Conservation (phyloP, 2,329 filamentous ascomycete genomes). For the Aureobasidium sp. region DNA sequence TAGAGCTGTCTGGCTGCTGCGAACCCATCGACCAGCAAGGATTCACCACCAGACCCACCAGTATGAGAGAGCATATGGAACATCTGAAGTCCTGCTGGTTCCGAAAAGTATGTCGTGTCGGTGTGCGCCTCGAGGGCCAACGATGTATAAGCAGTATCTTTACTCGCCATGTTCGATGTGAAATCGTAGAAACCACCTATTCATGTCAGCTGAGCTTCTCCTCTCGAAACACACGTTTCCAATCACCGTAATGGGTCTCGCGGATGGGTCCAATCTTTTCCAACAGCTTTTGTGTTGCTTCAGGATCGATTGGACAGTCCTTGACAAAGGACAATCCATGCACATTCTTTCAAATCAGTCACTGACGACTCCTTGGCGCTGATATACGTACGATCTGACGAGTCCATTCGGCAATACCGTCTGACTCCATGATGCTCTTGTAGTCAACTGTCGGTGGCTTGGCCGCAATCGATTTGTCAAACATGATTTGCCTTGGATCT, state of each 20-base stretch:
- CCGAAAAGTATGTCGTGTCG: constrained; percentile 92
- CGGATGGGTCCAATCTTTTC: constrained; percentile 80
- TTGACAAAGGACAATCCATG: constrained; percentile 74
- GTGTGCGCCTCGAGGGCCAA: constrained; percentile 78
- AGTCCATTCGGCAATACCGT: constrained; percentile 15
- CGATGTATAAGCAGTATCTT: constrained; percentile 62
- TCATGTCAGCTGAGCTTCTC: neutral
- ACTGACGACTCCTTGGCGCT: neutral
- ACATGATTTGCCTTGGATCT: neutral
- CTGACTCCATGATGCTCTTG: constrained; percentile 6
- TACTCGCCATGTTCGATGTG: constrained; percentile 66
- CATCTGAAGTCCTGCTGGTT: constrained; percentile 83
- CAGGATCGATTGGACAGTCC: constrained; percentile 59
- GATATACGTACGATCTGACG: constrained; percentile 4
- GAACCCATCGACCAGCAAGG: constrained; percentile 82
- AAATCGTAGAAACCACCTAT: constrained; percentile 73
- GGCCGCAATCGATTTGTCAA: constrained; percentile 2
- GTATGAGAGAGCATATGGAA: constrained; percentile 87
- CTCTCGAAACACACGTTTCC: constrained; percentile 20
- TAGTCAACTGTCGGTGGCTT: constrained; percentile 7
- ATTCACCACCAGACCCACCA: constrained; percentile 62
- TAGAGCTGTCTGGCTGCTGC: constrained; percentile 57
- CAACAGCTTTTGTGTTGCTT: constrained; percentile 67
- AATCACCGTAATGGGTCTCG: constrained; percentile 79
- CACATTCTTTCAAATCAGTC: constrained; percentile 42